Conservation (phyloP, 371 early-diverging fungal genomes). For the Mucor saturninus region DNA sequence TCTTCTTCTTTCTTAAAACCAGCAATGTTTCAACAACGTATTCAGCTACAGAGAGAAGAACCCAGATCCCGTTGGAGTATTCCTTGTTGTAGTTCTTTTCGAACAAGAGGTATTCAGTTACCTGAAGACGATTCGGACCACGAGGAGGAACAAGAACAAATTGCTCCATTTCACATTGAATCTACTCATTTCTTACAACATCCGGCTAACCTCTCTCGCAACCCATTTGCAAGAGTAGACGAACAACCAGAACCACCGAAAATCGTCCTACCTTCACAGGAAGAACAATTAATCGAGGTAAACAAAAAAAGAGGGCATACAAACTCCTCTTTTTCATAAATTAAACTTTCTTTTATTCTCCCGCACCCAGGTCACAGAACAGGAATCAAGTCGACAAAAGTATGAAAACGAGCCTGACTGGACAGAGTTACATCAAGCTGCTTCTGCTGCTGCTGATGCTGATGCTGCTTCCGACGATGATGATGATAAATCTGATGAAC, state of each 20-base stretch:
- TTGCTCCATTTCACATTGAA: not conserved
- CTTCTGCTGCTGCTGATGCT: no score
- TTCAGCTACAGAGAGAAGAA: not conserved
- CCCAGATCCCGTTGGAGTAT: constrained; percentile 7
- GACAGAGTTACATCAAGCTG: constrained; percentile 29
- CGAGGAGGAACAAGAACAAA: constrained; percentile 13
- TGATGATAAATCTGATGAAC: not conserved
- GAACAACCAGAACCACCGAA: not conserved
- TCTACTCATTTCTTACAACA: constrained; percentile 8
- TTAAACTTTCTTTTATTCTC: not conserved
- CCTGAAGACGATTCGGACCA: constrained; percentile 27
- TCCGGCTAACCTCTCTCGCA: constrained; percentile 11
- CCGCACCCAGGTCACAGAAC: constrained; percentile 5
- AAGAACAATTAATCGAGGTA: not conserved
- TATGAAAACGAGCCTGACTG: constrained; percentile 31
- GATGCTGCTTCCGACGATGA: no score
- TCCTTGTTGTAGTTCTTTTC: constrained; percentile 23
- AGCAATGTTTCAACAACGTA: constrained; percentile 6
- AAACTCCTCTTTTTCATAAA: no score
- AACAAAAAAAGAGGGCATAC: not conserved
- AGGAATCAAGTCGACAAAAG: constrained; percentile 14
- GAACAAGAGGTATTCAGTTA: constrained; percentile 17
- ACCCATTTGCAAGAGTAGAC: constrained; percentile 25
- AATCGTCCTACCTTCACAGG: not conserved
- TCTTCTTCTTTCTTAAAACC: not conserved